phyloP scores from a whole-genome alignment of 495 filamentous ascomycete genomes.

The Aspergillus affinis region DNA sequence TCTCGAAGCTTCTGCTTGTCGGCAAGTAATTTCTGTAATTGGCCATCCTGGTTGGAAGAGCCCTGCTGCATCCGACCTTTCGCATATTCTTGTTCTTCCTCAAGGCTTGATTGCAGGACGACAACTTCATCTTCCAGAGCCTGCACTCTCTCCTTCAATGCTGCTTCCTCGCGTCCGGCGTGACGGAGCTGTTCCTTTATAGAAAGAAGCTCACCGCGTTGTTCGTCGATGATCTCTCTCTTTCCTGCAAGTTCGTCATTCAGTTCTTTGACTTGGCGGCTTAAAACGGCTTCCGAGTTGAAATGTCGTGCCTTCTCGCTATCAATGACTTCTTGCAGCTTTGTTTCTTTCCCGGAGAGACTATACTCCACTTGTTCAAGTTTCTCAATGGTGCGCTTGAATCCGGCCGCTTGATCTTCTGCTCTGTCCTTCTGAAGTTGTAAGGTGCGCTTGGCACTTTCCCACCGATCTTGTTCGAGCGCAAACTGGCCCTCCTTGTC shows the following conservation, averaged over 20 bases:
- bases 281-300: conserved; percentile 54
- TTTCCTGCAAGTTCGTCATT: conserved; percentile 56
- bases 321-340: conserved; percentile 62
- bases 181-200: conserved; percentile 68
- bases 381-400: conserved; percentile 69
- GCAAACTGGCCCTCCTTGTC: conserved; percentile 71
- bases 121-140: conserved; percentile 80
- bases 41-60: conserved; percentile 46
- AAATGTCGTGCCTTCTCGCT: conserved; percentile 58
- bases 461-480: conserved; percentile 70
- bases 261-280: conserved; percentile 57
- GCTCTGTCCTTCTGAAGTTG: conserved; percentile 65
- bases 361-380: conserved; percentile 67
- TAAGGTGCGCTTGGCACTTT: conserved; percentile 60
- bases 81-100: conserved; percentile 70
- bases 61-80: conserved; percentile 52
- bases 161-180: conserved; percentile 61
- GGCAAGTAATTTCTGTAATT: conserved; percentile 48
- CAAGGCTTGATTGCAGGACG: conserved; percentile 68
- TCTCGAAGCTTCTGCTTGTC: conserved; percentile 66
- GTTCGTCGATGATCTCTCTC: conserved; percentile 51
- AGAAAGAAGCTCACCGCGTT: conserved; percentile 57
- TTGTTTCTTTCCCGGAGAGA: conserved; percentile 61
- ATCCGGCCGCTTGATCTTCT: conserved; percentile 66
- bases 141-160: conserved; percentile 65